Evolutionary conservation across 2,329 filamentous ascomycete genomes (phyloP).

Genomic region (Phialemoniopsis sp.): DNA sequence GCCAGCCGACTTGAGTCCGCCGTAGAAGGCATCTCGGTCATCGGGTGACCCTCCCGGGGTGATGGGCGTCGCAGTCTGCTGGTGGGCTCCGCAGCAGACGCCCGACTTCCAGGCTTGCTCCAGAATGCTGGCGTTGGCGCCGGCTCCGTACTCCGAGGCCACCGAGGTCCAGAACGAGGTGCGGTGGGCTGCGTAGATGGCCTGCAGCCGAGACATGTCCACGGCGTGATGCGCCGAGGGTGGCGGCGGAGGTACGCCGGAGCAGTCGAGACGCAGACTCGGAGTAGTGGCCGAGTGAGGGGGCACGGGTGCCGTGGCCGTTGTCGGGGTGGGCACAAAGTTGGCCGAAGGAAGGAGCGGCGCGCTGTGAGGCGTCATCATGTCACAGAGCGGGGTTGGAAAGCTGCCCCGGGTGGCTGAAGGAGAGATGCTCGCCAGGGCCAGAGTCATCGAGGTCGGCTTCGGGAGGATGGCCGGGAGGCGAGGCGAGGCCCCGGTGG

Average conservation of each 20-base stretch:
- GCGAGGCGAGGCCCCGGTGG: constrained; percentile 39
- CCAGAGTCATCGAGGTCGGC: constrained; percentile 48
- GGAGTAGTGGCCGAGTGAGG: constrained; percentile 26
- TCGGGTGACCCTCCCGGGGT: constrained; percentile 50
- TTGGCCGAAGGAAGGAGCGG: constrained; percentile 37
- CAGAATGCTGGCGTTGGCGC: constrained; percentile 56
- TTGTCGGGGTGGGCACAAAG: constrained; percentile 24
- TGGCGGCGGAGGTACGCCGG: constrained; percentile 31
- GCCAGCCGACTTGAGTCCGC: constrained; percentile 18
- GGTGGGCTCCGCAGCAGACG: constrained; percentile 29
- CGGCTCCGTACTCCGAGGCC: constrained; percentile 66
- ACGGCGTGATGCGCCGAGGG: constrained; percentile 37
- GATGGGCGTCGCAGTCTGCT: constrained; percentile 39
- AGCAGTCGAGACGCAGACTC: constrained; percentile 56
- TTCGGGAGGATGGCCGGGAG: constrained; percentile 64
- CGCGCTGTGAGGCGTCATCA: constrained; percentile 34
- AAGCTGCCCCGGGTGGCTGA: constrained; percentile 29
- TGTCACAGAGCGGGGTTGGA: constrained; percentile 34
- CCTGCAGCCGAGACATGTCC: constrained; percentile 62
- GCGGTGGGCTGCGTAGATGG: constrained; percentile 67
- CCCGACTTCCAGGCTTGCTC: constrained; percentile 66
- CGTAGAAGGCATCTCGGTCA: constrained; percentile 33
- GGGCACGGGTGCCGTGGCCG: constrained; percentile 31
- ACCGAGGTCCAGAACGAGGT: constrained; percentile 70
- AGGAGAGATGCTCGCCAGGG: constrained; percentile 27